Percentiles rank a stretch among this genome's conserved stretches.
Conservation (phyloP, 768 basidiomycete genomes). For the Tylopilus vinaceipallidus region DNA sequence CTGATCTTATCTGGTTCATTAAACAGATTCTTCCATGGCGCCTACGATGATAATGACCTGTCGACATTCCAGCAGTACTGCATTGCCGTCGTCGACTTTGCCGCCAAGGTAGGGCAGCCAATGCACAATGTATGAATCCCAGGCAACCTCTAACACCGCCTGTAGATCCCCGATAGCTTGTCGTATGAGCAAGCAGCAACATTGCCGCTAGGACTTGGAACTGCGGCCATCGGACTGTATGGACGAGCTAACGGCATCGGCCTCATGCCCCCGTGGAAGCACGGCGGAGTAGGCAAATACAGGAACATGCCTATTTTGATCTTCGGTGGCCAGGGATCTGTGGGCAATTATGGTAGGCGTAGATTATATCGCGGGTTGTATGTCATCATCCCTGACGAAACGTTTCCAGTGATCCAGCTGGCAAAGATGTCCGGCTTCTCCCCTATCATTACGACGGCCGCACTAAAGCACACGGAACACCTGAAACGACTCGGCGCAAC, state of each 20-base stretch:
- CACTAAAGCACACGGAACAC: conserved; percentile 35
- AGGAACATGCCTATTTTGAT: conserved; percentile 44
- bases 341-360: conserved; percentile 48
- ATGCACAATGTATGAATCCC: not conserved
- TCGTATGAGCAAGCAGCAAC: conserved; percentile 50
- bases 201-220: conserved; percentile 47
- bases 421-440: conserved; percentile 42
- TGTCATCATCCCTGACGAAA: conserved; percentile 15
- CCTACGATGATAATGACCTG: conserved; percentile 36
- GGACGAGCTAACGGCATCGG: conserved; percentile 39
- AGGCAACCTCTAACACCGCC: conserved; percentile 10
- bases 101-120: conserved; percentile 35
- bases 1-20: conserved; percentile 25
- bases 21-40: conserved; percentile 40
- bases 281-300: conserved; percentile 39
- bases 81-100: conserved; percentile 38
- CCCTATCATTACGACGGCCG: conserved; percentile 34
- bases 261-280: conserved; percentile 39
- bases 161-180: conserved; percentile 44
- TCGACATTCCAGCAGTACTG: conserved; percentile 47
- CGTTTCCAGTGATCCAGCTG: conserved; percentile 36
- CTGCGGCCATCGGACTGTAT: conserved; percentile 52
- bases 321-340: conserved; percentile 47
- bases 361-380: conserved; percentile 3
- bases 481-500: conserved; percentile 35